A percentile compares a stretch with the other conserved stretches of the same genome.
Conservation (phyloP, 2,329 filamentous ascomycete genomes). For the Colletotrichum higginsianum region DNA sequence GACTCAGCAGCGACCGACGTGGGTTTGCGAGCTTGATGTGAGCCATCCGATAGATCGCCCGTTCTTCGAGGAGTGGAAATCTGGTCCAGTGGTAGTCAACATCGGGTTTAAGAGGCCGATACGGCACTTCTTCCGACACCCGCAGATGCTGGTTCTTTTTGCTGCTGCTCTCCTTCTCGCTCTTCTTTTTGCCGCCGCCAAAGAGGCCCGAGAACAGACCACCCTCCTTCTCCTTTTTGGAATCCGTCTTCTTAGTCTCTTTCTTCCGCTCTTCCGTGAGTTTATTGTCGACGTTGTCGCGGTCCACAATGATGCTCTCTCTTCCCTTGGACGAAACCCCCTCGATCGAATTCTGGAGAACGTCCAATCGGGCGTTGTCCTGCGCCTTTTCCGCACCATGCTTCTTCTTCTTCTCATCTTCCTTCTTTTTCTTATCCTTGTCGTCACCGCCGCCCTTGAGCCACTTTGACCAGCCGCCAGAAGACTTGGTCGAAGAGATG, state of each 20-base stretch:
- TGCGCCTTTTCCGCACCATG: slow-evolving; percentile 71
- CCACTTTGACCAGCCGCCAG: slow-evolving; percentile 83
- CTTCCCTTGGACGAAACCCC: slow-evolving; percentile 74
- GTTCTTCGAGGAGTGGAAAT: slow-evolving; percentile 94
- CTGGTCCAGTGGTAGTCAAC: slow-evolving; percentile 97
- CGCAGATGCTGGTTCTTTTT: slow-evolving; percentile 84
- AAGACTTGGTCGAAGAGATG: slow-evolving; percentile 78
- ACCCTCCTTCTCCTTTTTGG: slow-evolving; percentile 94
- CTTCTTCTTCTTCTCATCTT: slow-evolving; percentile 78
- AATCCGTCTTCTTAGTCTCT: slow-evolving; percentile 81
- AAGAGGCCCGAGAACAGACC: slow-evolving; percentile 95
- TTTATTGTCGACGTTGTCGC: slow-evolving; percentile 79
- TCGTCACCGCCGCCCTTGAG: slow-evolving; percentile 85
- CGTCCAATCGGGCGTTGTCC: slow-evolving; percentile 87
- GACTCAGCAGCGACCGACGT: slow-evolving; percentile 89
- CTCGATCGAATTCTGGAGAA: slow-evolving; percentile 91
- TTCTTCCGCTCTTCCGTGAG: slow-evolving; percentile 88
- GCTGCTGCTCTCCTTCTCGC: slow-evolving; percentile 79
- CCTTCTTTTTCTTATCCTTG: slow-evolving; percentile 73
- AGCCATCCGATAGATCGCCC: slow-evolving; percentile 98
- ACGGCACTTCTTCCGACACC: slow-evolving; percentile 83
- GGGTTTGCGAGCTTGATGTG: slow-evolving; percentile 99
- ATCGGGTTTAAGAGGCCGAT: slow-evolving; percentile 83
- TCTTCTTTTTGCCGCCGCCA: slow-evolving; percentile 89
- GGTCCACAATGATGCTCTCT: slow-evolving; percentile 88